Evolutionary conservation across 1,139 yeast genomes (phyloP).

Genomic region (Pichia sp.): DNA sequence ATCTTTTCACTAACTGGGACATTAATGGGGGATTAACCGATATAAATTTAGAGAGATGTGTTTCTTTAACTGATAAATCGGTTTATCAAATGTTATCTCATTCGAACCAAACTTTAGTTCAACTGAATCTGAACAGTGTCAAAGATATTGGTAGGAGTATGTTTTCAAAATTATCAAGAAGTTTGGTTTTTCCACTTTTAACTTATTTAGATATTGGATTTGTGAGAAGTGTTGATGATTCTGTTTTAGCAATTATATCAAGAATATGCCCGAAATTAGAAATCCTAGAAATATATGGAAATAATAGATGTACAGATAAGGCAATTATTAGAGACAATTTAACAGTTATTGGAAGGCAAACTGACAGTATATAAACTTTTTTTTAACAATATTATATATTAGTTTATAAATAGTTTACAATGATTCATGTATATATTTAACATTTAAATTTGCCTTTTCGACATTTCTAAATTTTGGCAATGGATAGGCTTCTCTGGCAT

Average conservation of each 20-base stretch:
- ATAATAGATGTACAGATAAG: constrained; percentile 56
- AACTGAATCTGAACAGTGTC: constrained; percentile 65
- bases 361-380: constrained; percentile 39
- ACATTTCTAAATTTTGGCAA: constrained; percentile 57
- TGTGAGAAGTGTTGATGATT: constrained; percentile 67
- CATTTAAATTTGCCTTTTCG: constrained; percentile 38
- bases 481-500: constrained; percentile 30
- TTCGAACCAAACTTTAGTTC: constrained; percentile 59
- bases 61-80: constrained; percentile 56
- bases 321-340: constrained; percentile 50
- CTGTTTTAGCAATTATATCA: constrained; percentile 46
- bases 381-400: constrained; percentile 18
- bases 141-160: constrained; percentile 46
- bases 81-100: constrained; percentile 56
- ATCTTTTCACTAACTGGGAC: constrained; percentile 49
- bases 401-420: constrained; percentile 6
- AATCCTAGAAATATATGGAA: constrained; percentile 72
- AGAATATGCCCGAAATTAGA: constrained; percentile 53
- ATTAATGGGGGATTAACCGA: constrained; percentile 53
- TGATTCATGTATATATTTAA: constrained; percentile 21
- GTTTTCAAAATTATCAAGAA: constrained; percentile 36
- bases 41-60: constrained; percentile 62
- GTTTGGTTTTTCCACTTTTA: constrained; percentile 46
- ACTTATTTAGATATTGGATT: constrained; percentile 69
- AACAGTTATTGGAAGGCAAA: constrained; percentile 70